Conservation (phyloP, 2,329 filamentous ascomycete genomes). For the Rhynchosporium secalis region DNA sequence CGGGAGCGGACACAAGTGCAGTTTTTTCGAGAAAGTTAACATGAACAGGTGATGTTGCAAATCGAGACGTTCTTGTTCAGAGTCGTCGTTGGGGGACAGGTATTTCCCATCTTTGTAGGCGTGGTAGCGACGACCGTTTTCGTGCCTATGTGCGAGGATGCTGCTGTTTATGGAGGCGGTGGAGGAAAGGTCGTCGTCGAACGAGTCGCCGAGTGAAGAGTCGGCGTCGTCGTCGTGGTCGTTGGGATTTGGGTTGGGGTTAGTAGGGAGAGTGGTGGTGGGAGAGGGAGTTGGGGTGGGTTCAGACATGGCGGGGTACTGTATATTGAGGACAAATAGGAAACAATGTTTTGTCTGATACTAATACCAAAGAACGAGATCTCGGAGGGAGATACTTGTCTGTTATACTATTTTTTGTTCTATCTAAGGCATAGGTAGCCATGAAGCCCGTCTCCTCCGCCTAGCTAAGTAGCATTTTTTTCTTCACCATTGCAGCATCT, state of each 20-base stretch:
- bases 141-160: conserved; percentile 3
- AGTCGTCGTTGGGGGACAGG: conserved; percentile 53
- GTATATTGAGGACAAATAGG: no score
- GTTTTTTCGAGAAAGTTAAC: conserved; percentile 7
- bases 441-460: no score
- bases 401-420: no score
- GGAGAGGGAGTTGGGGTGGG: background rate
- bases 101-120: conserved; percentile 40
- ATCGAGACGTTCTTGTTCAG: conserved; percentile 44
- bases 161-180: conserved; percentile 10
- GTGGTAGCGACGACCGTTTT: conserved; percentile 21
- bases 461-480: no score
- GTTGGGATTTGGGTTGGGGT: background rate
- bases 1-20: conserved; percentile 12
- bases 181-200: background rate
- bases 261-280: background rate
- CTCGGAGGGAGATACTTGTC: no score
- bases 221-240: background rate
- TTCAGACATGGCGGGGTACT: no score
- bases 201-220: conserved; percentile 4
- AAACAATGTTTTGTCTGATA: no score
- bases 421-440: no score
- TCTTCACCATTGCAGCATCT: no score
- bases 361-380: no score
- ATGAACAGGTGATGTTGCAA: conserved; percentile 16